phyloP scores from a whole-genome alignment of 192 early-diverging fungal genomes.

The Physocladia obscura region DNA sequence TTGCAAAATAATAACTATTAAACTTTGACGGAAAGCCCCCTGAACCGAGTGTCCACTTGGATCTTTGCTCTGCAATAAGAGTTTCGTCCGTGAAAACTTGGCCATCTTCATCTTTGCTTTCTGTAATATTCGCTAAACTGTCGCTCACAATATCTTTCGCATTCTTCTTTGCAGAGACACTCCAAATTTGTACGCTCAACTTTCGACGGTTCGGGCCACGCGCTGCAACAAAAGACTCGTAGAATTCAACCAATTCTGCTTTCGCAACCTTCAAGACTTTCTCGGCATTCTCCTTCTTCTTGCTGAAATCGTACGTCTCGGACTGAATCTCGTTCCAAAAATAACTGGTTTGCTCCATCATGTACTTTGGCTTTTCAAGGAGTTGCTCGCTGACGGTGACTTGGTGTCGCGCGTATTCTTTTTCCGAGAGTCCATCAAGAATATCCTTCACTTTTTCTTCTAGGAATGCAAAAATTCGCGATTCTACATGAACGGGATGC shows the following conservation, averaged over 20 bases:
- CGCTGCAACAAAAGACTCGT: constrained; percentile 52
- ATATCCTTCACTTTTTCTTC: constrained; percentile 53
- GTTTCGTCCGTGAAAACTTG: no score
- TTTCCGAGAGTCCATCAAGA: constrained; percentile 34
- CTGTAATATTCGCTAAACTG: constrained; percentile 10
- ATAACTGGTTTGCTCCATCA: constrained; percentile 63
- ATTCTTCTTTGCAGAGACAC: no score
- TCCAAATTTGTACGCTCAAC: constrained; percentile 62
- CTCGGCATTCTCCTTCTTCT: constrained; percentile 57
- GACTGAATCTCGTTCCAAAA: constrained; percentile 69
- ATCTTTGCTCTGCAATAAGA: constrained; percentile 3
- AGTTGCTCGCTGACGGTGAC: constrained; percentile 60
- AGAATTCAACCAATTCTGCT: constrained; percentile 56
- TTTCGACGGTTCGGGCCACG: constrained; percentile 54
- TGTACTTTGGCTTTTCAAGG: constrained; percentile 72
- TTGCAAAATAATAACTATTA: background rate
- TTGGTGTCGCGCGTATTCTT: constrained; percentile 44
- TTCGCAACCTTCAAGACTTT: constrained; percentile 51
- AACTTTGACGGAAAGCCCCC: background rate
- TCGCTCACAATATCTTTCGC: background rate
- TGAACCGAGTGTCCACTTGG: background rate
- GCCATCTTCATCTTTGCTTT: no score
- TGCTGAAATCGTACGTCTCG: constrained; percentile 78
- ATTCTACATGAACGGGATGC: constrained; percentile 77
- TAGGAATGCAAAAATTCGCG: constrained; percentile 77